These are phyloP conservation scores for Lactifluus pinguis DNA, from an alignment of 768 basidiomycete genomes.

Conservation along the genomic window DNA sequence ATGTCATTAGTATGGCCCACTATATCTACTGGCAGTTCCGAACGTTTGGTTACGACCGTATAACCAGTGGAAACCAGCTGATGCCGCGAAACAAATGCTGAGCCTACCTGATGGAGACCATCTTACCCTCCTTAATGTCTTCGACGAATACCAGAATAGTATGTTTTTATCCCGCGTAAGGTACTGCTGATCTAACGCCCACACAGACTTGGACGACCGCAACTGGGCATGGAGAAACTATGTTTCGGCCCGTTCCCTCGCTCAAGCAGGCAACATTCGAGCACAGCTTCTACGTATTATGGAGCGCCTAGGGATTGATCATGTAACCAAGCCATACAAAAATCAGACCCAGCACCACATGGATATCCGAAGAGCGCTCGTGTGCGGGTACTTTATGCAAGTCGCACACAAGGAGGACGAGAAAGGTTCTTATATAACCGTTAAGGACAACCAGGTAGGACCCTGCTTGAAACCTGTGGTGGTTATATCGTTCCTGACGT, in stretches of 20 bases:
- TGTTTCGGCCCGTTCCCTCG: slow-evolving; percentile 70
- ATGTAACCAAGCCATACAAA: slow-evolving; percentile 57
- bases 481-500: background rate
- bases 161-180: slow-evolving; percentile 20
- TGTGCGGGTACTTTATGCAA: slow-evolving; percentile 98
- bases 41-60: slow-evolving; percentile 92
- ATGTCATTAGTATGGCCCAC: background rate
- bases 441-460: slow-evolving; percentile 91
- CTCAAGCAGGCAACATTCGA: slow-evolving; percentile 90
- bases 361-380: slow-evolving; percentile 74
- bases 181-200: background rate
- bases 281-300: slow-evolving; percentile 81
- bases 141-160: slow-evolving; percentile 86
- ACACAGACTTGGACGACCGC: slow-evolving; percentile 41
- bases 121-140: slow-evolving; percentile 88
- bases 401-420: slow-evolving; percentile 91
- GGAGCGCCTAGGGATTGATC: slow-evolving; percentile 79
- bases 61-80: slow-evolving; percentile 82
- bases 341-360: slow-evolving; percentile 43
- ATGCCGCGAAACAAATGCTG: slow-evolving; percentile 81
- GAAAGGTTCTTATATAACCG: slow-evolving; percentile 73
- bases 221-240: slow-evolving; percentile 92
- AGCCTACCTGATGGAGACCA: slow-evolving; percentile 96
- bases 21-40: slow-evolving; percentile 47
- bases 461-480: too few relatives aligned